A percentile compares a stretch with the other conserved stretches of the same genome.
phyloP scores from a whole-genome alignment of 352 stramenopile genomes.

The Phytopythium aichiense region DNA sequence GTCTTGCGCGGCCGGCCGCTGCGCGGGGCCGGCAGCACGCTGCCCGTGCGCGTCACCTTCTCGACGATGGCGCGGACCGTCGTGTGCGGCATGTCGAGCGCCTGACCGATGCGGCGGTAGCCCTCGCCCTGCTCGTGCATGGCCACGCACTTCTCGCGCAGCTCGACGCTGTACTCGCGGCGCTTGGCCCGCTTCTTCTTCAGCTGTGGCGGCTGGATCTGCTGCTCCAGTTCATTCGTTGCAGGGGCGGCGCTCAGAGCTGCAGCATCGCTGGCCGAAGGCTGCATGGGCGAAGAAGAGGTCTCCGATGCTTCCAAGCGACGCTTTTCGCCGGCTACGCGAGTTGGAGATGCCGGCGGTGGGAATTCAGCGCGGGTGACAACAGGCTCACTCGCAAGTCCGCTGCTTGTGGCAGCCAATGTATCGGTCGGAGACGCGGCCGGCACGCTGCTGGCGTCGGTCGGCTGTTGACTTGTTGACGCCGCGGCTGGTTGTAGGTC shows the following conservation, averaged over 20 bases:
- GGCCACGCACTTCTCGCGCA: conserved; percentile 51
- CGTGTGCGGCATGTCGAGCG: conserved; percentile 63
- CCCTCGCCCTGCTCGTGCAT: conserved; percentile 47
- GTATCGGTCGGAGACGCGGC: background rate
- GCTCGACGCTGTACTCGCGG: conserved; percentile 52
- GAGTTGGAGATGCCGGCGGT: background rate
- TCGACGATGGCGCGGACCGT: conserved; percentile 70
- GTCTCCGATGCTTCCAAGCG: background rate
- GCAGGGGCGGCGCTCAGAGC: too few relatives aligned
- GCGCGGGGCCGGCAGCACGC: conserved; percentile 38
- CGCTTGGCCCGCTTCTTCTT: conserved; percentile 28
- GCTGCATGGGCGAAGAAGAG: background rate
- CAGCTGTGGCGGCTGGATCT: background rate
- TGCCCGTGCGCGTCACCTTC: conserved; percentile 53
- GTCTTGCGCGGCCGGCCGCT: conserved; percentile 62
- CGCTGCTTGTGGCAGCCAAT: background rate
- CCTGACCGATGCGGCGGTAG: conserved; percentile 53
- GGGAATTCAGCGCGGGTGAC: background rate
- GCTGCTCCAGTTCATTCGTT: background rate
- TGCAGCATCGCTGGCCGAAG: too few relatives aligned
- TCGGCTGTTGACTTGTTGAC: background rate
- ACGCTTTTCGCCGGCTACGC: background rate
- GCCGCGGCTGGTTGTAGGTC: background rate
- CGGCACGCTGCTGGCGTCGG: background rate
- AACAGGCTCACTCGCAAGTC: background rate